Evolutionary conservation across 257 asterid genomes (phyloP).

Genomic region (Apocynum venetum): DNA sequence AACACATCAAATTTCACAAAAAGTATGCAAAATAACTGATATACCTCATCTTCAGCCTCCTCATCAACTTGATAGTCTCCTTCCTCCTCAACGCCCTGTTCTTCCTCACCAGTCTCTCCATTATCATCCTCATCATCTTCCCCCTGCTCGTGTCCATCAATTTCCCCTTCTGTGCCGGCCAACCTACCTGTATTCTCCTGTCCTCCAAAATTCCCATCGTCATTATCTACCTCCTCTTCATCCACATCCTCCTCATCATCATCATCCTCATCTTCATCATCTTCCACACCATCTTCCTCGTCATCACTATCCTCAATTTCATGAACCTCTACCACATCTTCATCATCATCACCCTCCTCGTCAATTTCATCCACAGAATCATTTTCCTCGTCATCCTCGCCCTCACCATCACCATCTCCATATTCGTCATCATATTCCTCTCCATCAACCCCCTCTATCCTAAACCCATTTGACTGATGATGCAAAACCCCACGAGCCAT

Average conservation of each 20-base stretch:
- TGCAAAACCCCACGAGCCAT: constrained; percentile 24
- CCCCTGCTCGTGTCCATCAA: constrained; percentile 95
- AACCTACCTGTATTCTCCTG: constrained; percentile 61
- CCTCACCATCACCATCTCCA: constrained; percentile 28
- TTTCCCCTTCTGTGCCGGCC: constrained; percentile 67
- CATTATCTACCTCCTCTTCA: constrained; percentile 77
- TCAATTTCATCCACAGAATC: constrained; percentile 76
- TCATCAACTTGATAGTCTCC: constrained; percentile 74
- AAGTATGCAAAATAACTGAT: background rate
- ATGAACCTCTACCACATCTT: constrained; percentile 78
- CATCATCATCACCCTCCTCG: constrained; percentile 59
- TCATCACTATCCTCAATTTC: constrained; percentile 66
- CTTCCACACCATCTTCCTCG: constrained; percentile 57
- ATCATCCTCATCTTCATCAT: constrained; percentile 50
- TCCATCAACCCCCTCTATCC: constrained; percentile 45
- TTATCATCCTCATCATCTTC: constrained; percentile 80
- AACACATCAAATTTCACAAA: background rate
- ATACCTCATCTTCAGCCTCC: constrained; percentile 81
- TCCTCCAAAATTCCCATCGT: constrained; percentile 52
- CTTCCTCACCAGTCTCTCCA: constrained; percentile 90
- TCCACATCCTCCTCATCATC: constrained; percentile 59
- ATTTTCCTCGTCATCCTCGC: constrained; percentile 46
- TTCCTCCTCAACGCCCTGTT: constrained; percentile 60
- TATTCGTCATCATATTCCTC: constrained; percentile 36
- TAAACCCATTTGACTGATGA: constrained; percentile 55